phyloP scores from a whole-genome alignment of 2,329 filamentous ascomycete genomes.

The Talaromyces verruculosus region DNA sequence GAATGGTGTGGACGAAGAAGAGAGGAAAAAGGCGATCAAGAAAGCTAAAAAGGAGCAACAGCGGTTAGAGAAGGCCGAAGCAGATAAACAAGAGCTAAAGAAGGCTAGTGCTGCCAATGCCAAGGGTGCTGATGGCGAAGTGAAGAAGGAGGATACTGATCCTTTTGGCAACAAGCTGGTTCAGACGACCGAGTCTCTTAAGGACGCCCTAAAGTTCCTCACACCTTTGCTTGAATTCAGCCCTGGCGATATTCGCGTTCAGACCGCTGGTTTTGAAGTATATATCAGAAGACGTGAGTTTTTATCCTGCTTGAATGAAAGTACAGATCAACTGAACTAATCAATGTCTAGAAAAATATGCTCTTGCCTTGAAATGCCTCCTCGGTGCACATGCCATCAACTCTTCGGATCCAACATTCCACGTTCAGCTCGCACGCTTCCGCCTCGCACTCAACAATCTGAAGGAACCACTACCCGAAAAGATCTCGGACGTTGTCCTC shows the following conservation, averaged over 20 bases:
- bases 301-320: not conserved
- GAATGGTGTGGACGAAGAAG: constrained; percentile 55
- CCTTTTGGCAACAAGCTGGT: constrained; percentile 78
- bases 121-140: constrained; percentile 56
- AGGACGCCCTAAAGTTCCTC: constrained; percentile 84
- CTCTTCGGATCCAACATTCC: constrained; percentile 66
- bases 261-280: constrained; percentile 86
- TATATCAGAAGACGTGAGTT: constrained; percentile 78
- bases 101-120: constrained; percentile 55
- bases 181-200: constrained; percentile 77
- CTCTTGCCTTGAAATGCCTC: constrained; percentile 84
- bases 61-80: constrained; percentile 72
- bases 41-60: constrained; percentile 82
- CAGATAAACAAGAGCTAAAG: constrained; percentile 82
- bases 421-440: constrained; percentile 72
- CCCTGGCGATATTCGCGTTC: constrained; percentile 75
- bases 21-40: constrained; percentile 83
- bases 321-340: constrained; percentile 27
- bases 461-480: constrained; percentile 60
- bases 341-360: constrained; percentile 67
- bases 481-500: constrained; percentile 69
- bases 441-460: constrained; percentile 60
- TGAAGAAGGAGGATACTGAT: constrained; percentile 88
- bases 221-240: constrained; percentile 77
- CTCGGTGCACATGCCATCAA: constrained; percentile 71